Base-by-base conservation (phyloP, 2,329 filamentous ascomycete species). In the Xylariaceae sp. region DNA sequence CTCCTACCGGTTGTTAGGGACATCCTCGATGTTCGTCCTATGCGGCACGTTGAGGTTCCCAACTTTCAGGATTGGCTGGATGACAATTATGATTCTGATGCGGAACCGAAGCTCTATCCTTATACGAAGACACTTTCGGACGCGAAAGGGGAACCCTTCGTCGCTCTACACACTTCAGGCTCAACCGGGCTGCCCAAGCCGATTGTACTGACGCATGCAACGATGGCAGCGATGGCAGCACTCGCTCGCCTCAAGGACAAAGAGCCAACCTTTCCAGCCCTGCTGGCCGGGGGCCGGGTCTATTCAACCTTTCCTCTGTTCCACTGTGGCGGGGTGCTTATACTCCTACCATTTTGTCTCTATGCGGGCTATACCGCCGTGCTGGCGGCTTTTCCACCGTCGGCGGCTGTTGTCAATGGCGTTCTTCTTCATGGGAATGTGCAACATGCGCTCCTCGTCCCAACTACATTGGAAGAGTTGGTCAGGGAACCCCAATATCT, bases 161-260 rank as follows among this genome's bases (percentile, higher is more conserved):
- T 59, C n/a, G 60, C 61, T n/a, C 52, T 64, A 0, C 62, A 64
- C 37, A 62, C 62, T 5, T 64, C 62, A 16, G 62, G 62, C 12
- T 62, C 62, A 6, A 61, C 62, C 12, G 62, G 62, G 6, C 51
- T 63, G n/a, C 62, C 61, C 0, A 64, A 64, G 40, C 61, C 61
- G 1, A 56, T 64, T 9, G 48, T 57, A 29, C 57, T 53, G 51
- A 64, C 50, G 5, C 55, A 62, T 22, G 52, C 44, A 10, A 47
- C 46, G 10, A 12, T 42, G 7, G 13, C 54, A 10, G 19, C 51
- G 8, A 2, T 56, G 1, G 18, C 18, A 0, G 51, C 51, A 8
- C 50, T 52, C 26, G 6, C 36, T 12, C 12, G 16, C 1, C 4
- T 21, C 1, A 19, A n/a, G 8, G 49, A 50, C 2, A 5, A 49